Evolutionary conservation across 192 early-diverging fungal species (phyloP), one percentile per base, ranked within the genome.

Genomic region (Coemansia sp.): DNA sequence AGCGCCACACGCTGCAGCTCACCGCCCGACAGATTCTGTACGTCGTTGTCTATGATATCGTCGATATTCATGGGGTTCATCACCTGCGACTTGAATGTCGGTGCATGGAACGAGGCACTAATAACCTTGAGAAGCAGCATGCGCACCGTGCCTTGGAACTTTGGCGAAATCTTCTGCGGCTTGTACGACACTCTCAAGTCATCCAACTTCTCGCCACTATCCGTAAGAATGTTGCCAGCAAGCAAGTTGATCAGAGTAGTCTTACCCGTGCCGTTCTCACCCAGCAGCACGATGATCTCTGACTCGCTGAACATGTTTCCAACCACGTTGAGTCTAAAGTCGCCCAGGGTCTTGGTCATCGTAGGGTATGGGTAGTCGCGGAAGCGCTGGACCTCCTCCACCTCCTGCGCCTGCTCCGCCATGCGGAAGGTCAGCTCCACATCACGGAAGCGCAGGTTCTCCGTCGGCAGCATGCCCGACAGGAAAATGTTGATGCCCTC

Each of bases 401-500:
- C 50, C 50, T 96, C 95, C 60, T 94, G 91, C 8, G 94, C 93
- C 59, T 89, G 91, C 81, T 97, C 97, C n/a, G 90, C 91, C 24
- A 98, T 77, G 59, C 89, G 88, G 91, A 98, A 98, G 31, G 92
- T 89, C 74, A 98, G 89, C 64, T 89, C 89, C 81, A 96, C 97
- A 46, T 97, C 91, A 86, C 95, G 92, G 92, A 98, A 97, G 72
- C 97, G 93, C 87, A 98, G 87, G 90, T 98, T 98, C 79, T 98
- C 95, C 13, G 97, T 97, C 67, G 95, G 97, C 35, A 98, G 93
- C 78, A 88, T 93, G 72, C 97, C 97, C 65, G 94, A 94, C 77
- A 97, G 86, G 90, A 98, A 98, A 66, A 97, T 92, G 79, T 98
- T 98, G 88, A 98, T 97, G 74, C 95, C 96, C 86, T 98, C 97